Base-by-base conservation (phyloP, 805 yeast species). In the Wickerhamiella dianesei region DNA sequence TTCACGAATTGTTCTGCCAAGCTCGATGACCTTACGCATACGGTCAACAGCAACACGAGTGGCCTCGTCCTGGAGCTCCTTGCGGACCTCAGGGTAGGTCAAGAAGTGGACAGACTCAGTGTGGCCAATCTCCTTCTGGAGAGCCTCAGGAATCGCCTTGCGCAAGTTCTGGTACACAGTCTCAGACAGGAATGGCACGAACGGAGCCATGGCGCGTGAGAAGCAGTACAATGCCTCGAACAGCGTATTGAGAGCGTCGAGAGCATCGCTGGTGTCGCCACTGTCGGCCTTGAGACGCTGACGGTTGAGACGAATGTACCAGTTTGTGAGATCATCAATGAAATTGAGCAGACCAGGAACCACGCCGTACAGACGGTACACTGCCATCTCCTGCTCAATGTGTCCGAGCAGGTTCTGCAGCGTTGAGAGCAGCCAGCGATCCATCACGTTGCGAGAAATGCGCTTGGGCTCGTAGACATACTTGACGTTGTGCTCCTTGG, bases 231-330 rank as follows among this genome's bases (percentile, higher is more conserved):
- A 72, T 32, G 92, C 95, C 64, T 87, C 95, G 48, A 88, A 79
- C 65, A 92, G 72, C 20, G 96, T 83, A 69, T 92, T 92, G 60
- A 92, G 75, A 43, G 96, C 96, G 59, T 75, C 76, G 56, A 78
- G 65, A 58, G 96, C 82, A 62, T 92, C 98, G 9, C 16, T 20
- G 48, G 78, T 81, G 44, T 76, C 67, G 50, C 95, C 96, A 50
- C 75, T 80, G 61, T 82, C 92, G 64, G 97, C 97, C 80, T 92
- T 92, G 61, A 92, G 77, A 74, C 99, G 89, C 71, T 86, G 79
- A 72, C 99, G 88, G 73, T 92, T 92, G 68, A 92, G 84, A 67
- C 99, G 82, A 64, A 92, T 92, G 72, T 92, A 92, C 97, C 97
- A 92, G 72, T 92, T 92, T 55, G 99, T 92, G 67, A 92, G 76